A percentile compares a stretch with the other conserved stretches of the same genome.
Evolutionary conservation across 2,329 filamentous ascomycete species (phyloP).

Genomic region (Thermomyces lanuginosus): DNA sequence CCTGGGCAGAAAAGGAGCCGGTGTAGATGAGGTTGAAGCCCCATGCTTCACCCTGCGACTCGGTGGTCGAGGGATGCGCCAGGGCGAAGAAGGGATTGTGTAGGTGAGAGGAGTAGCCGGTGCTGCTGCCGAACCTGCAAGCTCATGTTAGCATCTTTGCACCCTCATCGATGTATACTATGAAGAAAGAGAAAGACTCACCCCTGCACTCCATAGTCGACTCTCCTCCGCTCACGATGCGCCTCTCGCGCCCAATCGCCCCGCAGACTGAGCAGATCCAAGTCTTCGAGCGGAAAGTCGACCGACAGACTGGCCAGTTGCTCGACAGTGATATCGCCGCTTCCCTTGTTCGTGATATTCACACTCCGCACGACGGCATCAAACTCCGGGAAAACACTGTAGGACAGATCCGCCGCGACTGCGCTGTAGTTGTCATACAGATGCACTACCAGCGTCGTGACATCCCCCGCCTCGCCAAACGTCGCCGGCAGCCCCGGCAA

Average conservation of each 20-base stretch:
- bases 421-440: slow-evolving; percentile 44
- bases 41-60: slow-evolving; percentile 45
- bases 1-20: slow-evolving; percentile 43
- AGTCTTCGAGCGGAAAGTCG: slow-evolving; percentile 43
- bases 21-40: slow-evolving; percentile 51
- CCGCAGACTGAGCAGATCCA: slow-evolving; percentile 45
- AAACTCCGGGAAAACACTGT: slow-evolving; percentile 46
- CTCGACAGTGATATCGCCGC: slow-evolving; percentile 37
- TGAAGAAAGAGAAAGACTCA: slow-evolving; percentile 18
- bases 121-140: slow-evolving; percentile 45
- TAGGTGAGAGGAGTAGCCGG: slow-evolving; percentile 46
- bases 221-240: slow-evolving; percentile 36
- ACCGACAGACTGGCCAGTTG: slow-evolving; percentile 45
- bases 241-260: slow-evolving; percentile 49
- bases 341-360: slow-evolving; percentile 43
- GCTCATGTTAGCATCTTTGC: slow-evolving; percentile 13
- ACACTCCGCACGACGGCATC: slow-evolving; percentile 48
- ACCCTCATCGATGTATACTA: neutral
- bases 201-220: slow-evolving; percentile 42
- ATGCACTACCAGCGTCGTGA: slow-evolving; percentile 42
- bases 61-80: slow-evolving; percentile 40
- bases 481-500: slow-evolving; percentile 43
- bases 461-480: slow-evolving; percentile 39
- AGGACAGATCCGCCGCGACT: slow-evolving; percentile 42
- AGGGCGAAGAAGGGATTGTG: slow-evolving; percentile 50